phyloP scores from a whole-genome alignment of 208 protist genomes.

The Trypanosoma vivax region DNA sequence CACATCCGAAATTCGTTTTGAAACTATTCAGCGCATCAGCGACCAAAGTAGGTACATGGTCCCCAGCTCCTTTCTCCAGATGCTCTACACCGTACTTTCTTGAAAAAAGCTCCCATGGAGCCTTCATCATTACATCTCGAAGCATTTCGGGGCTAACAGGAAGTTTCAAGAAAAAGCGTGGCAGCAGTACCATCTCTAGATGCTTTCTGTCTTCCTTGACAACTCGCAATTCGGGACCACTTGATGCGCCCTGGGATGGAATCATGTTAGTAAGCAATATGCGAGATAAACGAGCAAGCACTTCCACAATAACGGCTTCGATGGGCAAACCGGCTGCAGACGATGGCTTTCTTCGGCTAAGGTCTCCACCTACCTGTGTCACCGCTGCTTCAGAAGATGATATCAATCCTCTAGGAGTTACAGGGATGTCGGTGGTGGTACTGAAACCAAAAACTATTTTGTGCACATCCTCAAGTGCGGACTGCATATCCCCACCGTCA shows the following conservation, averaged over 20 bases:
- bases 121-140: constrained; percentile 17
- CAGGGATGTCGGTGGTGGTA: too few relatives aligned
- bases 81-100: constrained; percentile 6
- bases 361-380: constrained; percentile 1
- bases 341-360: constrained; percentile 7
- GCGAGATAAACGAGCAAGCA: constrained; percentile 19
- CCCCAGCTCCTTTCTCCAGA: background rate
- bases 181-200: constrained; percentile 16
- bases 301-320: constrained; percentile 13
- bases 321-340: constrained; percentile 5
- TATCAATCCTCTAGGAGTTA: constrained; percentile 5
- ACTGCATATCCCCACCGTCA: background rate
- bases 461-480: constrained; percentile 13
- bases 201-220: constrained; percentile 12
- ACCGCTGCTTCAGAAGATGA: constrained; percentile 8
- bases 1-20: constrained; percentile 28
- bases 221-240: background rate
- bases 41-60: constrained; percentile 35
- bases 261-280: constrained; percentile 14
- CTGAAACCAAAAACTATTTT: constrained; percentile 14
- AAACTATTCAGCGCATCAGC: constrained; percentile 10
- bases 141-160: constrained; percentile 8
- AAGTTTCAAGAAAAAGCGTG: constrained; percentile 23
- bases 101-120: constrained; percentile 12
- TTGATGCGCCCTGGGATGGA: background rate